Evolutionary conservation across 192 early-diverging fungal genomes (phyloP).

Genomic region (Backusella circina): DNA sequence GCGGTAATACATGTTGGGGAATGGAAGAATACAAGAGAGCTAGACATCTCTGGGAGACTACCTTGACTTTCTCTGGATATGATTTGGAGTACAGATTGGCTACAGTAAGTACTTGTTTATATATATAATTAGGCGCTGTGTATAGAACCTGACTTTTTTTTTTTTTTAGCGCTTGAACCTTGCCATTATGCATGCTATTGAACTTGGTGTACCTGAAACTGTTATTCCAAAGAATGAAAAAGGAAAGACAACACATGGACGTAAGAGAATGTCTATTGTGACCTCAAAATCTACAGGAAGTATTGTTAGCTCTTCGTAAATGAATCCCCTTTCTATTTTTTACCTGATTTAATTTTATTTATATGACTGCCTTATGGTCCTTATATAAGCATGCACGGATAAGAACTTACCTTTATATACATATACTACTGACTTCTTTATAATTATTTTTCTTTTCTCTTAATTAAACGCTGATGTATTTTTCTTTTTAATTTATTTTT

Average conservation of each 20-base stretch:
- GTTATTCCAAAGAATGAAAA: conserved; percentile 11
- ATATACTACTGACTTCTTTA: background rate
- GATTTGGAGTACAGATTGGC: conserved; percentile 51
- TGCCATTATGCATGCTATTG: conserved; percentile 29
- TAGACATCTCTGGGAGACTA: conserved; percentile 44
- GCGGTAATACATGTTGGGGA: conserved; percentile 46
- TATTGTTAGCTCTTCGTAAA: conserved; percentile 1
- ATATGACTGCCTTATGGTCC: background rate
- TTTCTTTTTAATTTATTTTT: background rate
- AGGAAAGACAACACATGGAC: conserved; percentile 28
- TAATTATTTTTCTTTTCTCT: background rate
- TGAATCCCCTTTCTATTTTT: background rate
- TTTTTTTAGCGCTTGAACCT: conserved; percentile 26
- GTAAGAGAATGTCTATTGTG: conserved; percentile 35
- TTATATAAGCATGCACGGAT: background rate
- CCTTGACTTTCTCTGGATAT: conserved; percentile 35
- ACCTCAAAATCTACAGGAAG: conserved; percentile 10
- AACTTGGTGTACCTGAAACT: conserved; percentile 27
- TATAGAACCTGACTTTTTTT: background rate
- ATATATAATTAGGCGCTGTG: background rate
- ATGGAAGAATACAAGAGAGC: conserved; percentile 31
- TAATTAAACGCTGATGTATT: background rate
- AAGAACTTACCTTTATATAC: background rate
- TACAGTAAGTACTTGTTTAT: conserved; percentile 19
- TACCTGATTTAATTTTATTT: background rate